Percentiles rank a stretch among this genome's conserved stretches.
Evolutionary conservation across 768 basidiomycete species (phyloP).

Genomic region (Amanita subjunquillea): DNA sequence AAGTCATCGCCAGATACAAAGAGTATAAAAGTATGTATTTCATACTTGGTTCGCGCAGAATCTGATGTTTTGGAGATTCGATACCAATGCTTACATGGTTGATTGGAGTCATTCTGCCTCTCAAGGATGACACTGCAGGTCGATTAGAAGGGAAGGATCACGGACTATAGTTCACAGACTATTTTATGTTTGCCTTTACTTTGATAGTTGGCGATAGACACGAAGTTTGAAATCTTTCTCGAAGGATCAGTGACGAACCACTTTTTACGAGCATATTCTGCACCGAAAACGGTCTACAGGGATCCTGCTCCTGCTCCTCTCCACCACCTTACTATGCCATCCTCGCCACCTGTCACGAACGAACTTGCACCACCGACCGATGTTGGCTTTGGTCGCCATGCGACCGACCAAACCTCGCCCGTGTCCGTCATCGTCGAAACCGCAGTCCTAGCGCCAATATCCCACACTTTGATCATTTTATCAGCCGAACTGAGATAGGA

Average conservation of each 20-base stretch:
- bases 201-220: too few species aligned
- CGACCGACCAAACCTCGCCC: conserved; percentile 77
- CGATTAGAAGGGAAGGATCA: not conserved
- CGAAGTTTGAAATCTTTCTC: too few species aligned
- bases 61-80: conserved; percentile 12
- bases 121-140: conserved; percentile 16
- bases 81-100: conserved; percentile 28
- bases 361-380: conserved; percentile 46
- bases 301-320: conserved; percentile 46
- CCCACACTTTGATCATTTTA: conserved; percentile 83
- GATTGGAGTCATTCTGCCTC: conserved; percentile 33
- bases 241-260: not conserved
- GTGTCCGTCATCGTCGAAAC: conserved; percentile 73
- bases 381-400: conserved; percentile 63
- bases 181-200: not conserved
- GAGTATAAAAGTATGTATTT: conserved; percentile 22
- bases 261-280: not conserved
- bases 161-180: not conserved
- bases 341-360: conserved; percentile 69
- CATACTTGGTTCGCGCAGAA: not conserved
- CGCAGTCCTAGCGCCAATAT: conserved; percentile 59
- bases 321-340: conserved; percentile 71
- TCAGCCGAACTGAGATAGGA: conserved; percentile 56
- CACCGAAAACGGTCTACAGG: not conserved
- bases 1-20: conserved; percentile 26